Base-by-base conservation (phyloP, 208 protist species). In the Trypanosoma grayi region DNA sequence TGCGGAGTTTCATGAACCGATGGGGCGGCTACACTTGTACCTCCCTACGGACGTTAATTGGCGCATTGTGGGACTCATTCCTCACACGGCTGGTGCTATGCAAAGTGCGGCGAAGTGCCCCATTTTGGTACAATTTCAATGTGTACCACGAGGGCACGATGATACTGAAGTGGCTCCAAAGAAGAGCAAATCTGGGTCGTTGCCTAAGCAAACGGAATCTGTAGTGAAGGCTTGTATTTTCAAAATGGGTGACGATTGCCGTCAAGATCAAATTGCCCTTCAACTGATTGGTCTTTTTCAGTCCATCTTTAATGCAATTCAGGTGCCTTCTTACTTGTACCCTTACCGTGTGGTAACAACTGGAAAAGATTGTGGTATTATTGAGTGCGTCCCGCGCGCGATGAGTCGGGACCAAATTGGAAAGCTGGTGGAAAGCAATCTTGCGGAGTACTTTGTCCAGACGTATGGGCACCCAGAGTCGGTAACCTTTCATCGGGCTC, bases 231-330 rank as follows among this genome's bases (percentile, higher is more conserved):
- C 88, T 57, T 94, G 92, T 70, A 97, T 98, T 50, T 97, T 97
- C 73, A 98, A 98, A 80, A 92, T 94, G 79, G 92, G 94, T 18
- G 96, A 98, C 77, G 96, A 98, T 78, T 95, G 90, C 65, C 81
- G 96, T 24, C 94, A 98, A 61, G 96, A 98, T 71, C 84, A 92
- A 55, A 81, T 98, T 37, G 85, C 93, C 20, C 74, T 97, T 46
- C 96, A 98, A 79, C 74, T 98, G 6, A 97, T 98, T 34, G 75
- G 65, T 11, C 66, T 97, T 10, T 87, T 97, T 51, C 71, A 90
- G 56, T 77, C 84, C 55, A 91, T 97, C 46, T 85, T 97, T 62
- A 62, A 87, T 54, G 66, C 75, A 6, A 77, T 94, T 41, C 79
- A 82, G 14, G 69, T 97, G 48, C 81, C 82, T 16, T 87, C 85